These are phyloP conservation scores for Obelidium mucronatum DNA, from an alignment of 192 early-diverging fungal genomes.

Conservation along the genomic window DNA sequence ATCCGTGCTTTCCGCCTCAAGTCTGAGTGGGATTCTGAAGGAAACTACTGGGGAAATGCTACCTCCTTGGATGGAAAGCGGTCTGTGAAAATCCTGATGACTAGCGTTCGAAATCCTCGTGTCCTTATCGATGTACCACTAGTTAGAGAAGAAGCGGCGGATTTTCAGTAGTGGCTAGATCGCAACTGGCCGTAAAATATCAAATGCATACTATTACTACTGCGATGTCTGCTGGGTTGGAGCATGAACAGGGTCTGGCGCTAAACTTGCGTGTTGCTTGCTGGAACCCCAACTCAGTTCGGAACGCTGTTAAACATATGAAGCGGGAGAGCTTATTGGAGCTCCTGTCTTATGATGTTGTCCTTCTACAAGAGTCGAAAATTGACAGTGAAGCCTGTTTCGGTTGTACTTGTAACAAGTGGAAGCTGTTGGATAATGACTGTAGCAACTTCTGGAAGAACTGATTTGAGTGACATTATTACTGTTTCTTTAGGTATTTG, in stretches of 20 bases:
- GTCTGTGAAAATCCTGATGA: background rate
- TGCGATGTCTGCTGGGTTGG: background rate
- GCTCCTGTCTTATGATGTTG: background rate
- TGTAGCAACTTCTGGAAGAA: too few relatives aligned
- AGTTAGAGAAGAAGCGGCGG: background rate
- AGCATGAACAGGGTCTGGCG: background rate
- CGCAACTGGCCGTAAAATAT: background rate
- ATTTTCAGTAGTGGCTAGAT: background rate
- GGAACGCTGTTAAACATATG: background rate
- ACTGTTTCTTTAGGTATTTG: too few relatives aligned
- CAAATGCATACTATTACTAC: background rate
- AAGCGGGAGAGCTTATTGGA: background rate
- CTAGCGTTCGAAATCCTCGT: background rate
- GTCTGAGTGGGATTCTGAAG: background rate
- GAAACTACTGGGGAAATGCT: background rate
- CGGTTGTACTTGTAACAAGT: too few relatives aligned
- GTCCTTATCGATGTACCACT: background rate
- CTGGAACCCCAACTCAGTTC: background rate
- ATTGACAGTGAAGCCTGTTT: background rate
- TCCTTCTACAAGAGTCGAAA: background rate
- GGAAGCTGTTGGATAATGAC: too few relatives aligned
- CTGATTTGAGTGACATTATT: too few relatives aligned
- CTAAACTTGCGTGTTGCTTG: background rate
- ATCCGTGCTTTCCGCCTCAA: background rate
- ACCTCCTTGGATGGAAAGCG: background rate